These are phyloP conservation scores for Gastrolobium villosum DNA, from an alignment of 306 rosid genomes.

Conservation along the genomic window DNA sequence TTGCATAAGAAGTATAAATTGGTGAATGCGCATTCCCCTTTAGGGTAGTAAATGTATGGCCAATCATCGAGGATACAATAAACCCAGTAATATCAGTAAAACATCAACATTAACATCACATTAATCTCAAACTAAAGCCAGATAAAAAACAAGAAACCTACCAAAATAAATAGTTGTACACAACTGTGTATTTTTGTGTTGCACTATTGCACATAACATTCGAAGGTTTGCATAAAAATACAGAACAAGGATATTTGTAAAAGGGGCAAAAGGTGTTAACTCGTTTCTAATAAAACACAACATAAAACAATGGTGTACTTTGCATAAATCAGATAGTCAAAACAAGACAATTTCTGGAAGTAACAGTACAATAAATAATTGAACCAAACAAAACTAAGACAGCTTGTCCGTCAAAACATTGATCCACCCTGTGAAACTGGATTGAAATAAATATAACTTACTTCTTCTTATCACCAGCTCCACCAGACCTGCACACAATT, in stretches of 20 bases:
- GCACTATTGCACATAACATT: no score
- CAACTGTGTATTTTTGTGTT: not conserved
- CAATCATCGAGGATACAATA: not conserved
- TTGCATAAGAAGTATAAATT: no score
- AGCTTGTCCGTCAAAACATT: conserved; percentile 16
- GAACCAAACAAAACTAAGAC: conserved; percentile 37
- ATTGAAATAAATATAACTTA: conserved; percentile 17
- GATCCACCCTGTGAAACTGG: conserved; percentile 7
- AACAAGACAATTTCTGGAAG: conserved; percentile 35
- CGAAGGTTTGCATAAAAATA: not conserved
- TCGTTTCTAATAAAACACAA: not conserved
- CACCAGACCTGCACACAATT: conserved; percentile 77
- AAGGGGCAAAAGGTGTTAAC: not conserved
- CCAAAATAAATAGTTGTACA: no score
- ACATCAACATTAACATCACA: not conserved
- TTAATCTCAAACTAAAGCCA: no score
- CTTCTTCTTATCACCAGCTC: conserved; percentile 87
- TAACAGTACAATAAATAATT: not conserved
- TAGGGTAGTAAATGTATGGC: no score
- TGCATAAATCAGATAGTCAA: conserved; percentile 37
- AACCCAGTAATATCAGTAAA: not conserved
- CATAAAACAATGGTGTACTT: conserved; percentile 16
- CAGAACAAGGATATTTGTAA: not conserved
- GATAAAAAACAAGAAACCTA: no score
- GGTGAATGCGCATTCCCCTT: not conserved